A percentile compares a stretch with the other conserved stretches of the same genome.
These are phyloP conservation scores for Nannizziopsis arthrosporioides DNA, from an alignment of 2,329 filamentous ascomycete species.

Conservation along the genomic window DNA sequence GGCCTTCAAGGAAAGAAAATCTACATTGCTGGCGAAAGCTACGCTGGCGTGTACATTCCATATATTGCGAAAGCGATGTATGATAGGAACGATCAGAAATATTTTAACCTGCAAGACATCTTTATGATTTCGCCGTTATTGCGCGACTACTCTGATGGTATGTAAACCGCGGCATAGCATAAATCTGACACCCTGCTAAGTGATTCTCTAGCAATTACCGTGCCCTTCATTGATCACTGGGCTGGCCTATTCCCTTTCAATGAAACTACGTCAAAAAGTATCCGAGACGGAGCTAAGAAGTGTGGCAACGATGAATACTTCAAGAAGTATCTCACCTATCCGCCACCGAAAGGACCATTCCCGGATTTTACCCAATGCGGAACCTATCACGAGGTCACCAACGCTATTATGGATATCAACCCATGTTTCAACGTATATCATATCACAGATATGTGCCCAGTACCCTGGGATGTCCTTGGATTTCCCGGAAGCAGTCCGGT, in stretches of 20 bases:
- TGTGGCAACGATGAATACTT: conserved; percentile 39
- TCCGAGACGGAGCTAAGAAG: conserved; percentile 31
- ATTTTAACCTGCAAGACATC: conserved; percentile 57
- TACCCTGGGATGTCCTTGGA: conserved; percentile 56
- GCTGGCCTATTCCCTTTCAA: conserved; percentile 38
- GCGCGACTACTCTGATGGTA: conserved; percentile 42
- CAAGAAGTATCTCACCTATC: conserved; percentile 51
- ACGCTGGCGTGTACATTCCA: conserved; percentile 56
- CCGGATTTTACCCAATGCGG: conserved; percentile 27
- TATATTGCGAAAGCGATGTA: conserved; percentile 65
- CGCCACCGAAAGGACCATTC: conserved; percentile 47
- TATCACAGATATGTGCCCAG: conserved; percentile 59
- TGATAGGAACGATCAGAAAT: conserved; percentile 51
- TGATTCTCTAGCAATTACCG: conserved; percentile 24
- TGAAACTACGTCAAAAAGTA: conserved; percentile 29
- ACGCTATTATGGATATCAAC: conserved; percentile 48
- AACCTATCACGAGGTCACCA: conserved; percentile 46
- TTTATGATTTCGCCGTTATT: conserved; percentile 62
- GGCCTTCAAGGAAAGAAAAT: conserved; percentile 55
- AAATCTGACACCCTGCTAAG: neutral
- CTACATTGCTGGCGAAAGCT: conserved; percentile 63
- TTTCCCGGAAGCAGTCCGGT: conserved; percentile 57
- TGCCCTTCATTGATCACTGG: conserved; percentile 34
- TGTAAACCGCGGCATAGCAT: neutral
- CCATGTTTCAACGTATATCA: conserved; percentile 73